Evolutionary conservation across 2,329 filamentous ascomycete genomes (phyloP).

Genomic region (Chaetoscypha palmicola): DNA sequence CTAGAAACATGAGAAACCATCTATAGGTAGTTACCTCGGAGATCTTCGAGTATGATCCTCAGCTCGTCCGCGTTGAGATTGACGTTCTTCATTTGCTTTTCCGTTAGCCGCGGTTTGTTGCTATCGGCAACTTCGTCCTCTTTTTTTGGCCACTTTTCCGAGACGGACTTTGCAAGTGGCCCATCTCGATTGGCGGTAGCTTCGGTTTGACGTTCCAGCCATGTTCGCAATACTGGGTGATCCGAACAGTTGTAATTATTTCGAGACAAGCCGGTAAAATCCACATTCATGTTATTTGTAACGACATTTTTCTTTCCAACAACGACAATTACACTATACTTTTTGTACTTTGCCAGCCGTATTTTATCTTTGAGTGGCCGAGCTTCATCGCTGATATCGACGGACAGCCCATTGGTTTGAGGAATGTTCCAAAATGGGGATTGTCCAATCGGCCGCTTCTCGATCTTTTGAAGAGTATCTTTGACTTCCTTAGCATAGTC

Average conservation of each 20-base stretch:
- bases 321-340: slow-evolving; percentile 68
- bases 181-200: too few relatives aligned
- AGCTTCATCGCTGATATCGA: slow-evolving; percentile 63
- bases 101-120: neutral
- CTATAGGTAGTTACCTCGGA: slow-evolving; percentile 11
- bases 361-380: slow-evolving; percentile 63
- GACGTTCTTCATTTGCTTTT: slow-evolving; percentile 15
- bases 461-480: slow-evolving; percentile 4
- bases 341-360: slow-evolving; percentile 61
- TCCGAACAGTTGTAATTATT: slow-evolving; percentile 5
- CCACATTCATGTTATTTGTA: slow-evolving; percentile 48
- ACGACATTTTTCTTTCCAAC: slow-evolving; percentile 60
- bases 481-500: slow-evolving; percentile 22
- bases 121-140: too few relatives aligned
- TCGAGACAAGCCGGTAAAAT: slow-evolving; percentile 33
- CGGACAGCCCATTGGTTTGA: slow-evolving; percentile 37
- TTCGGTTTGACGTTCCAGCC: neutral
- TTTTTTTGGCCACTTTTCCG: too few relatives aligned
- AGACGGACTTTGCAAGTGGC: too few relatives aligned
- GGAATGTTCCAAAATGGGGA: neutral
- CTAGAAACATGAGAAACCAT: neutral
- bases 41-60: slow-evolving; percentile 11
- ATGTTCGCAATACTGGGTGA: slow-evolving; percentile 3
- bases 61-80: slow-evolving; percentile 11
- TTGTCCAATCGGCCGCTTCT: slow-evolving; percentile 4